phyloP scores from a whole-genome alignment of 352 stramenopile genomes.

The Phytopythium sindhum region DNA sequence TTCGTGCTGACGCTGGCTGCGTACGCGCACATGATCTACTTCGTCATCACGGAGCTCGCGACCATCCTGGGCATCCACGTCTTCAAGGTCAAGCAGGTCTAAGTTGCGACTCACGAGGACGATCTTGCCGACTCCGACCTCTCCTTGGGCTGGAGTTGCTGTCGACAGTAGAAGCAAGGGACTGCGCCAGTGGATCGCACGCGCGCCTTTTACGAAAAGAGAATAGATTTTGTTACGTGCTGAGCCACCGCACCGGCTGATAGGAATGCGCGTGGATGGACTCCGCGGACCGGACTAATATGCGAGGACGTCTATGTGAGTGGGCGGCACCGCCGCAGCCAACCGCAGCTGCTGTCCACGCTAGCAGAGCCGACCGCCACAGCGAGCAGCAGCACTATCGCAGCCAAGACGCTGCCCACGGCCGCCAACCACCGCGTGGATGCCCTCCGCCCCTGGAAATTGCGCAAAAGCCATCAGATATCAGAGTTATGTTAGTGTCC shows the following conservation, averaged over 20 bases:
- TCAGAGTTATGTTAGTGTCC: too few relatives aligned
- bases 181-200: not conserved
- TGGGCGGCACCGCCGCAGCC: slow-evolving; percentile 38
- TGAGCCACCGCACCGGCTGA: not conserved
- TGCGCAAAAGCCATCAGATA: slow-evolving; percentile 3
- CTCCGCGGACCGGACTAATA: not conserved
- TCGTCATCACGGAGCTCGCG: slow-evolving; percentile 67
- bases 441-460: slow-evolving; percentile 25
- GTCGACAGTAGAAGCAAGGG: not conserved
- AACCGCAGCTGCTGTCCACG: slow-evolving; percentile 33
- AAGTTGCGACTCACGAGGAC: too few relatives aligned
- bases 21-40: slow-evolving; percentile 86
- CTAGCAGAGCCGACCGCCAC: slow-evolving; percentile 22
- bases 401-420: slow-evolving; percentile 8
- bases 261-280: not conserved
- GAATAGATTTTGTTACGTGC: not conserved
- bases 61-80: slow-evolving; percentile 76
- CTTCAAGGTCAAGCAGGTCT: slow-evolving; percentile 74
- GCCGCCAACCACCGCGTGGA: slow-evolving; percentile 20
- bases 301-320: slow-evolving; percentile 31
- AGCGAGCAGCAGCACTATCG: slow-evolving; percentile 29
- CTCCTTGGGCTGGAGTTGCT: not conserved
- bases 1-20: slow-evolving; percentile 64
- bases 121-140: too few relatives aligned
- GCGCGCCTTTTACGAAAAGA: not conserved